phyloP scores from a whole-genome alignment of 305 asterid genomes.

The Coffea humblotiana region DNA sequence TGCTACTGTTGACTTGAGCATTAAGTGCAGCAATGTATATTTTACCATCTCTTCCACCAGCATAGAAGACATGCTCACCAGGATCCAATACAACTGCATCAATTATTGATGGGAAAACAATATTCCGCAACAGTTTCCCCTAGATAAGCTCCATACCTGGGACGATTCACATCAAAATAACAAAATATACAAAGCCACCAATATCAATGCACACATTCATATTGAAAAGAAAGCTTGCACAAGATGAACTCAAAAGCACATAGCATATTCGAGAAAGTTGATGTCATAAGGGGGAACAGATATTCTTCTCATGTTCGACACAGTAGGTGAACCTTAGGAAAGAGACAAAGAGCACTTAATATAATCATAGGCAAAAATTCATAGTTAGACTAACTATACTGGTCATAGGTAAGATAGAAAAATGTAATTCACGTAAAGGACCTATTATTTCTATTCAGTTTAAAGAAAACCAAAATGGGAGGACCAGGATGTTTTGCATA shows the following conservation, averaged over 20 bases:
- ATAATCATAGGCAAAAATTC: neutral
- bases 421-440: neutral
- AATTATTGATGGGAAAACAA: conserved; percentile 75
- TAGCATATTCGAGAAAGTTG: neutral
- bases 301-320: neutral
- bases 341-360: neutral
- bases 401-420: neutral
- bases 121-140: conserved; percentile 53
- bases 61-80: conserved; percentile 81
- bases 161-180: conserved; percentile 11
- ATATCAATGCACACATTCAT: neutral
- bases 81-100: conserved; percentile 78
- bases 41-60: conserved; percentile 93
- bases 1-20: conserved; percentile 50
- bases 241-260: neutral
- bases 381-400: neutral
- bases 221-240: neutral
- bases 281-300: neutral
- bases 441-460: too few species aligned
- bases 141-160: conserved; percentile 89
- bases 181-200: neutral
- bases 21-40: conserved; percentile 71
- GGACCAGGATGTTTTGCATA: too few species aligned
- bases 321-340: too few species aligned
- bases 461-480: neutral